Percentiles rank a stretch among this genome's conserved stretches.
These are phyloP conservation scores for Carex scoparia DNA, from an alignment of 176 grass and related monocot genomes.

Conservation along the genomic window DNA sequence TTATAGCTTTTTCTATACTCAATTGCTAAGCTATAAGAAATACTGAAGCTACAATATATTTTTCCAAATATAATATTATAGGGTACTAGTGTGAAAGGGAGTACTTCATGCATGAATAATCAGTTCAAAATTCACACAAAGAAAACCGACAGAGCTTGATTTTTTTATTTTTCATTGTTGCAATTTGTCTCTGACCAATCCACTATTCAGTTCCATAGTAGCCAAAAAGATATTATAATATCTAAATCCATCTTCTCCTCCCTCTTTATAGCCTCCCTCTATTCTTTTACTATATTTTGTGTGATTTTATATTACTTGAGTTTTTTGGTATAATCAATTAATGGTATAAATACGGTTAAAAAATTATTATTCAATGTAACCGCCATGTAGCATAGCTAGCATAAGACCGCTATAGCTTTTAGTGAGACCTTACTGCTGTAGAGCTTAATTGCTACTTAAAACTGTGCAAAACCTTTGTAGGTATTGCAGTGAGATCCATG, in stretches of 20 bases:
- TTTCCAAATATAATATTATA: neutral
- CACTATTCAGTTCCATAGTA: neutral
- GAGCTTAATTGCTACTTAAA: neutral
- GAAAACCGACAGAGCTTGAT: neutral
- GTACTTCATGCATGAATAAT: neutral
- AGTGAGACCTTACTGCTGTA: neutral
- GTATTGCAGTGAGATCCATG: slow-evolving; percentile 85
- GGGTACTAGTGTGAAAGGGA: neutral
- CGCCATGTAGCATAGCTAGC: neutral
- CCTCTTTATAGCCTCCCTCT: neutral
- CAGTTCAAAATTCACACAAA: neutral
- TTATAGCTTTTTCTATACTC: neutral
- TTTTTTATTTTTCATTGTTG: neutral
- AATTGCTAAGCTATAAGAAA: neutral
- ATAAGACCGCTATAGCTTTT: neutral
- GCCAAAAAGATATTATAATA: neutral
- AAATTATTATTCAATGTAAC: neutral
- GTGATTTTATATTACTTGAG: neutral
- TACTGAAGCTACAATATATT: neutral
- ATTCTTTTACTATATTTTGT: neutral
- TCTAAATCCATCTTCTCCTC: neutral
- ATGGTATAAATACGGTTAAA: neutral
- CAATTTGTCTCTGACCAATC: neutral
- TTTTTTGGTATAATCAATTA: neutral
- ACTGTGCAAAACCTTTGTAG: slow-evolving; percentile 27